A percentile compares a stretch with the other conserved stretches of the same genome.
phyloP scores from a whole-genome alignment of 169 alveolate species.

The Besnoitia besnoiti region DNA sequence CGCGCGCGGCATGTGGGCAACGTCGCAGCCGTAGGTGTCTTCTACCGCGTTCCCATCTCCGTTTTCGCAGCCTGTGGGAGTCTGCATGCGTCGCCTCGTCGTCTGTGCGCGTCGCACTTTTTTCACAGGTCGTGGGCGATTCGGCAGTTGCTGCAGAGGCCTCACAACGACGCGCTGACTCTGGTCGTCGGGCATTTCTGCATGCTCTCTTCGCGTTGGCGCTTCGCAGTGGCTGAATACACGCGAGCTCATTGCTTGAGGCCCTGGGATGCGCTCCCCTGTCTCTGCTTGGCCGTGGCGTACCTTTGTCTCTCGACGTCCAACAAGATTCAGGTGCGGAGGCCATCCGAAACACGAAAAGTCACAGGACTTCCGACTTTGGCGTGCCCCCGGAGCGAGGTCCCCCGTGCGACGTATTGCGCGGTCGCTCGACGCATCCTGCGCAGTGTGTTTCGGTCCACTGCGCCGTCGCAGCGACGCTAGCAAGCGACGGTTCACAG shows the following conservation, averaged over 20 bases:
- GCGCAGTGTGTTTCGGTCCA: too few species aligned
- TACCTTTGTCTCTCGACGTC: conserved; percentile 74
- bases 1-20: too few species aligned
- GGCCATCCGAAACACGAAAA: not conserved
- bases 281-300: conserved; percentile 77
- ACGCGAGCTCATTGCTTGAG: conserved; percentile 70
- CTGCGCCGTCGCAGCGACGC: too few species aligned
- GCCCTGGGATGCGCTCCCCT: conserved; percentile 74
- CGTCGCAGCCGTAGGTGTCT: too few species aligned
- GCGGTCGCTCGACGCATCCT: too few species aligned
- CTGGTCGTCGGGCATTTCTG: conserved; percentile 80
- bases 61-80: too few species aligned
- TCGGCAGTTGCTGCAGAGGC: conserved; percentile 75
- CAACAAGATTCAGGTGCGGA: conserved; percentile 70
- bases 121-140: conserved; percentile 80
- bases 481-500: too few species aligned
- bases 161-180: conserved; percentile 71
- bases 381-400: too few species aligned
- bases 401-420: too few species aligned
- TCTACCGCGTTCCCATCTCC: too few species aligned
- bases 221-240: conserved; percentile 79
- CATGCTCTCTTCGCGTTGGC: conserved; percentile 78
- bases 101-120: too few species aligned
- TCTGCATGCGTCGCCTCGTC: too few species aligned
- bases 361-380: not conserved